Conservation (phyloP, 2,329 filamentous ascomycete species). For the Rutstroemia sp. region DNA sequence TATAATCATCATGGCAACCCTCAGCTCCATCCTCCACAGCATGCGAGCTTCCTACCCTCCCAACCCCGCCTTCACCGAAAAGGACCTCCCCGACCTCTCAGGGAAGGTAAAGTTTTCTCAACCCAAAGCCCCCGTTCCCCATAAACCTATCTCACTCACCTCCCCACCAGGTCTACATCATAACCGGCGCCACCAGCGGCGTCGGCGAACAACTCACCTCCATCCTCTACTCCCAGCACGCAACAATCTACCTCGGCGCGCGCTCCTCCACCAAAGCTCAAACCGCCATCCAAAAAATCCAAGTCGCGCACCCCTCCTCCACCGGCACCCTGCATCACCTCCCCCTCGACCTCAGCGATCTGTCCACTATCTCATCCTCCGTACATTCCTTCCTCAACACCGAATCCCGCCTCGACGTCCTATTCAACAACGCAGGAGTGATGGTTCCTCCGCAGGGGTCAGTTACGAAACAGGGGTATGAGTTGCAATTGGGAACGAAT, state of each 20-base stretch:
- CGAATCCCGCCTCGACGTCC: conserved; percentile 33
- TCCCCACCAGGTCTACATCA: conserved; percentile 29
- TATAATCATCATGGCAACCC: no score
- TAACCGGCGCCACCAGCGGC: conserved; percentile 33
- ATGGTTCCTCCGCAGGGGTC: conserved; percentile 31
- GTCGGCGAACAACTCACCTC: conserved; percentile 34
- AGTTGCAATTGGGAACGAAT: conserved; percentile 33
- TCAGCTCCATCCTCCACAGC: no score
- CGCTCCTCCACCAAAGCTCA: conserved; percentile 34
- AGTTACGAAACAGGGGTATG: conserved; percentile 30
- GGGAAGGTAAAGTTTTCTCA: no score
- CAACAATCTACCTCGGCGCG: conserved; percentile 37
- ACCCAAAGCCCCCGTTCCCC: no score
- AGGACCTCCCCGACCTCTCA: no score
- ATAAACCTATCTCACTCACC: no score
- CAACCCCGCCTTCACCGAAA: no score
- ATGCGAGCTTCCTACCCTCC: no score
- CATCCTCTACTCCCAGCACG: conserved; percentile 36
- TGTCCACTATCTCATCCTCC: conserved; percentile 33
- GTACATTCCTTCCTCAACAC: conserved; percentile 31
- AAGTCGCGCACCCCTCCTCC: conserved; percentile 24
- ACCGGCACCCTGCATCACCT: conserved; percentile 32
- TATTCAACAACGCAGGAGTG: conserved; percentile 36
- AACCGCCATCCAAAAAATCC: conserved; percentile 34
- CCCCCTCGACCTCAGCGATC: conserved; percentile 33